Base-by-base conservation (phyloP, 164 flowering plant genomes). In the Piper betle region DNA sequence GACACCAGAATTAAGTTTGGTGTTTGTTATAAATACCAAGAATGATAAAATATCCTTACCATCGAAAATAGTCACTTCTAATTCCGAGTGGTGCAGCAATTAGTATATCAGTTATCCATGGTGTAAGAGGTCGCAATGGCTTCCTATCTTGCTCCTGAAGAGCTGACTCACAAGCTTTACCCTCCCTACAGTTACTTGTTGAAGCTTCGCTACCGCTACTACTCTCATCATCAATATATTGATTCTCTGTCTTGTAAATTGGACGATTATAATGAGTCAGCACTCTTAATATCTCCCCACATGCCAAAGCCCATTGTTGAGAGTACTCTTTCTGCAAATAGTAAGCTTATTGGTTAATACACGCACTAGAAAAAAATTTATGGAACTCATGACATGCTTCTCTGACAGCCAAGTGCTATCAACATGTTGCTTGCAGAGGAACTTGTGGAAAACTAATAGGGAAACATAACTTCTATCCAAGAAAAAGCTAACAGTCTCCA, bases 291-390 rank as follows among this genome's bases (percentile, higher is more conserved):
- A 91, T 84, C 70, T 91, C 98, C 39, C 92, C 92, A 79, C 98
- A 91, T 68, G 98, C 98, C 72, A 91, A 76, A 60, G 96, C 98
- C 98, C 92, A 88, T 73, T 88, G 96, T 68, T 91, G 95, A 39
- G 96, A 88, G 71, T 86, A 91, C 57, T 86, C 96, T 52, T 76
- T 81, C 96, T 91, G 86, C 18, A 72, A 70, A 40, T 25, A 55
- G 19, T 50, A 37, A 17, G 37, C 2, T 15, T 42, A 42, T 42
- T 6, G 46, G 11, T 42, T 42, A 6, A 6, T 6, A 11, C 1
- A 42, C 9, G 7, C 11, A 6, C 11, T 6, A 42, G 11, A 6
- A 42, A 6, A 42, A 2, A 42, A 6, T 42, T 42, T 42, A 11
- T 6, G 11, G 11, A 42, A 6, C 11, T 6, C 7, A 42, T 25